Evolutionary conservation across 2,329 filamentous ascomycete species (phyloP), one percentile per base, ranked within the genome.

Genomic region (Fusarium sp.): DNA sequence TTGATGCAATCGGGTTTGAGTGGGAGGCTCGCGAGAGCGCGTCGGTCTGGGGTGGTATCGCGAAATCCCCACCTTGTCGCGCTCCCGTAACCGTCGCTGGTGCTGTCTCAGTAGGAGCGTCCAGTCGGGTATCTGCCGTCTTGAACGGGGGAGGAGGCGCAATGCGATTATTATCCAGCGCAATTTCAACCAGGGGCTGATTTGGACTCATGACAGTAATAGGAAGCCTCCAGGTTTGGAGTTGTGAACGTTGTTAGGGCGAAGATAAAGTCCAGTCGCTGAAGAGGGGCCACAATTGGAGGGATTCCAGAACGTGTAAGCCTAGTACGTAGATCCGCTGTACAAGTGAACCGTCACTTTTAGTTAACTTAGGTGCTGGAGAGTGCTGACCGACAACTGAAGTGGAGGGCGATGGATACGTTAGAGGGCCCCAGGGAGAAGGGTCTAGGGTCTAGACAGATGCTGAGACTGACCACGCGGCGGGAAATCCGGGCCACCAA

Each of bases 51-150:
- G 61, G 68, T 66, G 67, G 71, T 59, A 76, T 73, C 66, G 75
- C 77, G 67, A 70, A 63, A 75, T 77, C 73, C 75, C 76, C 77
- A 73, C 76, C 70, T 56, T 52, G 66, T 74, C 74, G 74, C 71
- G 75, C 64, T 73, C 56, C 62, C 54, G 66, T 59, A 52, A 55
- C 60, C 56, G 25, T 66, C 37, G 52, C 27, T 46, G 38, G 27
- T 15, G 16, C 38, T 60, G 57, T 73, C 61, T 69, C 66, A 55
- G 66, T 46, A 35, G 45, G 70, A 65, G 60, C 68, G 70, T 44
- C 59, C 35, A 48, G 66, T 27, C 60, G 59, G 61, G 51, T 51
- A 39, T 70, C 70, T 58, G 38, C 59, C 19, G 63, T 37, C 59
- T 63, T 66, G 41, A 68, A 65, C 48, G 70, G 63, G 49, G 70